These are phyloP conservation scores for Suillus lakei DNA, from an alignment of 768 basidiomycete genomes.

Conservation along the genomic window DNA sequence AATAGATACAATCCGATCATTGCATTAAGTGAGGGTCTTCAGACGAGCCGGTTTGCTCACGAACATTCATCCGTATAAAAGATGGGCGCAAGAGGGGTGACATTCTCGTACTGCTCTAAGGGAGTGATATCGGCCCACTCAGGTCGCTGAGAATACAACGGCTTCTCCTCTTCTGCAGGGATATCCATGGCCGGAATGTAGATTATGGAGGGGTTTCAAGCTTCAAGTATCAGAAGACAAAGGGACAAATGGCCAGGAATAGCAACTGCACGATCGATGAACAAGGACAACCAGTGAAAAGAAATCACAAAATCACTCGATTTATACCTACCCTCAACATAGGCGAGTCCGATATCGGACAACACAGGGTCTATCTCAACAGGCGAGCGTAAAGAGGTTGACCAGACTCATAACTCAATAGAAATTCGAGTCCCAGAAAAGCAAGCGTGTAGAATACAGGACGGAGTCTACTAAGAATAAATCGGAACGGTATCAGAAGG, in stretches of 20 bases:
- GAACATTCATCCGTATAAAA: slow-evolving; percentile 88
- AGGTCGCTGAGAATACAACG: slow-evolving; percentile 61
- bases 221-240: slow-evolving; percentile 2
- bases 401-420: neutral
- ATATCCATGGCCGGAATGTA: neutral
- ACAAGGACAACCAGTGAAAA: neutral
- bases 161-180: slow-evolving; percentile 12
- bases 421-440: slow-evolving; percentile 15
- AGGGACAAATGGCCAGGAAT: neutral
- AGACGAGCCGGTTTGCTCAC: slow-evolving; percentile 33
- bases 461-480: slow-evolving; percentile 20
- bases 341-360: neutral
- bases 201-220: neutral
- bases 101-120: slow-evolving; percentile 78
- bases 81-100: slow-evolving; percentile 86
- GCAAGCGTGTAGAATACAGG: slow-evolving; percentile 27
- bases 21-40: slow-evolving; percentile 12
- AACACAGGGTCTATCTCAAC: neutral
- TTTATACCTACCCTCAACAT: too few species aligned
- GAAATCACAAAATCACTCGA: neutral
- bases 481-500: slow-evolving; percentile 23
- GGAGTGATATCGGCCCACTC: slow-evolving; percentile 86
- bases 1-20: slow-evolving; percentile 11
- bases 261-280: neutral
- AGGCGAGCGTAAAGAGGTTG: neutral